Evolutionary conservation across 306 rosid genomes (phyloP), one percentile per base, ranked within the genome.

Genomic region (Trifolium subterraneum): DNA sequence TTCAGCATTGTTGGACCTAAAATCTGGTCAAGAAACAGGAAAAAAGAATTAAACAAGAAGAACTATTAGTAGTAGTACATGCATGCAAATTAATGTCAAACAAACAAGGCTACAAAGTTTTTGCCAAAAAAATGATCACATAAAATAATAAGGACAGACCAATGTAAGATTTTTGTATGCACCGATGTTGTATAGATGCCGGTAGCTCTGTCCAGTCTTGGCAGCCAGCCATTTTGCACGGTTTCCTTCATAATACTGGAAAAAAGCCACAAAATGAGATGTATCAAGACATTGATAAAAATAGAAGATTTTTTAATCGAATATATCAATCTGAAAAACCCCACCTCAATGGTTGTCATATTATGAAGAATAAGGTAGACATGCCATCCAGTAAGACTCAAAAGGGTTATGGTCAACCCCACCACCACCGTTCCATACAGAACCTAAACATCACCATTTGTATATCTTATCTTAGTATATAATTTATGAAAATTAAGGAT

Each of bases 321-420:
- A 55, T 20, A 62, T 15, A 69, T 68, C 41, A 72, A 70, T 39
- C 38, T 61, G n/a, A n/a, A 10, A 62, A 65, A 80, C 16, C 86
- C 18, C 36, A 89, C 98, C 98, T 93, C 98, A 74, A 90, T 88
- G 78, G 98, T 93, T 73, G 97, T 89, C 97, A 86, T 86, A 67
- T 93, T 93, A 19, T 74, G 90, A 82, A 87, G 83, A 68, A 82
- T 75, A 65, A 93, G 97, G 86, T 90, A 93, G 83, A 86, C 60
- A 85, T 90, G 96, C 98, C 98, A 93, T 68, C 88, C 92, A 67
- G 79, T 73, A 64, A 93, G 93, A 72, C 90, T 86, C 56, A 83
- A 85, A 36, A 93, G 89, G 33, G 83, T 89, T 54, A 65, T 22
- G 68, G 87, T 86, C 93, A 90, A 81, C 55, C 70, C 75, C 45